phyloP scores from a whole-genome alignment of 495 filamentous ascomycete species.

The Aspergillus coremiiformis region DNA sequence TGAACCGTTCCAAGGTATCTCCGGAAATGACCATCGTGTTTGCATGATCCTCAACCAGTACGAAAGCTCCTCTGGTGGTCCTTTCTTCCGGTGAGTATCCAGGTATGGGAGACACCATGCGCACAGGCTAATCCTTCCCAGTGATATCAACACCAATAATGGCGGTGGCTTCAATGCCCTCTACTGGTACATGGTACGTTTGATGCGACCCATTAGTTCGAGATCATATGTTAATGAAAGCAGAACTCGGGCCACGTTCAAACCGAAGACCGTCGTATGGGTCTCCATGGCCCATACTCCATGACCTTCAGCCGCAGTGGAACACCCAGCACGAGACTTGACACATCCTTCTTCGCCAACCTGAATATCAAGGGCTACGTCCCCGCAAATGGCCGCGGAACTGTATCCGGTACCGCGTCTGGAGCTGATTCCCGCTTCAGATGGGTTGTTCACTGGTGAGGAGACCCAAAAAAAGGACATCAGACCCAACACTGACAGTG shows the following conservation, averaged over 20 bases:
- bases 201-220: not conserved
- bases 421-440: slow-evolving; percentile 41
- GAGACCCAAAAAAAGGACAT: not conserved
- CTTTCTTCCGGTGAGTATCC: slow-evolving; percentile 37
- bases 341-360: slow-evolving; percentile 53
- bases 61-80: slow-evolving; percentile 42
- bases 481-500: not conserved
- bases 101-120: not conserved
- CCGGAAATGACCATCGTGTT: slow-evolving; percentile 25
- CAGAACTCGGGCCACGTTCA: slow-evolving; percentile 37
- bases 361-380: slow-evolving; percentile 53
- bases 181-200: slow-evolving; percentile 57
- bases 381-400: slow-evolving; percentile 44
- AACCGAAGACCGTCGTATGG: slow-evolving; percentile 54
- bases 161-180: slow-evolving; percentile 49
- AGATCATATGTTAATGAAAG: not conserved
- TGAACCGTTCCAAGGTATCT: slow-evolving; percentile 18
- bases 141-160: slow-evolving; percentile 61
- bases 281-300: slow-evolving; percentile 61
- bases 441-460: slow-evolving; percentile 53
- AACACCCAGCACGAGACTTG: slow-evolving; percentile 42
- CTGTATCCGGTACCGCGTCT: slow-evolving; percentile 51
- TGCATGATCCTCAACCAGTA: slow-evolving; percentile 37
- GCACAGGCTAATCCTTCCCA: slow-evolving; percentile 22
- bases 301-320: slow-evolving; percentile 54